Base-by-base conservation (phyloP, 176 grass and related monocot species). In the Luzula sylvatica region DNA sequence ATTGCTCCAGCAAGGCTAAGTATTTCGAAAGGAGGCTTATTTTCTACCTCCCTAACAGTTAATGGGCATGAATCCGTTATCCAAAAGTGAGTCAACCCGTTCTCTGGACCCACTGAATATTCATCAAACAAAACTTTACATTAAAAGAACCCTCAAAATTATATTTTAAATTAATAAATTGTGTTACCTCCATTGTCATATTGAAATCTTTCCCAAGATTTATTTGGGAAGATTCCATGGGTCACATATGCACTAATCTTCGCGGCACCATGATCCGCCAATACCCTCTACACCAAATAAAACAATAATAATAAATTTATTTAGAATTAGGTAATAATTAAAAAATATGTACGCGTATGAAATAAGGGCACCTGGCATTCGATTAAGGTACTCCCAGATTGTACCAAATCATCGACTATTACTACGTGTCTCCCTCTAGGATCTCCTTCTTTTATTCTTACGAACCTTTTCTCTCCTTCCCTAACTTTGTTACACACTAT, bases 211-310 rank as follows among this genome's bases (percentile, higher is more conserved):
- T 90, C 50, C 78, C 78, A 98, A 15, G 92, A 87, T 27, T 61
- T 61, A 51, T 98, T 90, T 18, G 92, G 92, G 20, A 90, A 98
- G 60, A 98, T 83, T 39, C 76, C 92, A 61, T 98, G 92, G 16
- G 92, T 98, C 15, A 86, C 81, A 20, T 90, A 98, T 16, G 85
- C 92, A 75, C 92, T 98, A 30, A 98, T 79, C 68, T 98, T 90
- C 68, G 81, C 78, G 63, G 92, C 92, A 50, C 92, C 85, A 86
- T 86, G 74, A 60, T 73, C 75, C 46, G 85, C 81, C 42, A 98
- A 61, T 38, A 98, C 92, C 89, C 86, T 98, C 92, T 98, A 65
- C 30, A 21, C 78, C 22, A 18, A 66, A 72, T 51, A 50, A 22
- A 32, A 51, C 28, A 11, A 20, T 4, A 8, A 47, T 30, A 66